Evolutionary conservation across 805 yeast species (phyloP).

Genomic region (Debaryomyces prosopidis): DNA sequence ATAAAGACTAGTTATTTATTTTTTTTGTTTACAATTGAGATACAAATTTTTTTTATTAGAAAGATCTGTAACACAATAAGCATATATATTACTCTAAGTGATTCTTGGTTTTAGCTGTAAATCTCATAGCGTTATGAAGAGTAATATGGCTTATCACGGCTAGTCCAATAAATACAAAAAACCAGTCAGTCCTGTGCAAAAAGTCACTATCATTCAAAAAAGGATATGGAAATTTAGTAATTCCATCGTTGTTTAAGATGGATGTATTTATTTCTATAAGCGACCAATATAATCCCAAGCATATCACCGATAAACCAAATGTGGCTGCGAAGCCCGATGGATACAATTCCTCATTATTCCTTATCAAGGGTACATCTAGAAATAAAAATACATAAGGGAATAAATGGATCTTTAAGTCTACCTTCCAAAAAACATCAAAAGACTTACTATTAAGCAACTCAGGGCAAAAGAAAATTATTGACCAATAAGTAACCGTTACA

Average conservation of each 20-base stretch:
- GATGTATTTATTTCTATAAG: slow-evolving; percentile 12
- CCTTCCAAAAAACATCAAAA: slow-evolving; percentile 13
- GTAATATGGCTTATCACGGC: background rate
- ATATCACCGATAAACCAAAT: slow-evolving; percentile 5
- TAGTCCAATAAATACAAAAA: slow-evolving; percentile 6
- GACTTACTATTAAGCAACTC: slow-evolving; percentile 14
- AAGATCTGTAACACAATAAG: too few relatives aligned
- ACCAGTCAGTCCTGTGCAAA: slow-evolving; percentile 9
- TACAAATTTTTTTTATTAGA: too few relatives aligned
- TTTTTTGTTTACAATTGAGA: too few relatives aligned
- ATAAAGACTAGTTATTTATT: too few relatives aligned
- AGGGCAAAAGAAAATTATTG: slow-evolving; percentile 16
- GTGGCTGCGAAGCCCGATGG: slow-evolving; percentile 1
- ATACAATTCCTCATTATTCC: background rate
- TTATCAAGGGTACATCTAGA: background rate
- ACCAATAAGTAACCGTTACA: slow-evolving; percentile 25
- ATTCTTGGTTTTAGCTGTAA: too few relatives aligned
- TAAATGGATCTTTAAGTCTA: slow-evolving; percentile 26
- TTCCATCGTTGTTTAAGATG: slow-evolving; percentile 1
- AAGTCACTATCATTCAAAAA: slow-evolving; percentile 9
- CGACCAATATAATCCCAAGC: slow-evolving; percentile 14
- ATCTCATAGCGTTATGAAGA: background rate
- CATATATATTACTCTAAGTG: too few relatives aligned
- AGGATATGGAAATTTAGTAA: slow-evolving; percentile 18
- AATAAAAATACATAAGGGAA: slow-evolving; percentile 23